A percentile compares a stretch with the other conserved stretches of the same genome.
Conservation (phyloP, 495 filamentous ascomycete genomes). For the Chlorociboria aeruginascens region DNA sequence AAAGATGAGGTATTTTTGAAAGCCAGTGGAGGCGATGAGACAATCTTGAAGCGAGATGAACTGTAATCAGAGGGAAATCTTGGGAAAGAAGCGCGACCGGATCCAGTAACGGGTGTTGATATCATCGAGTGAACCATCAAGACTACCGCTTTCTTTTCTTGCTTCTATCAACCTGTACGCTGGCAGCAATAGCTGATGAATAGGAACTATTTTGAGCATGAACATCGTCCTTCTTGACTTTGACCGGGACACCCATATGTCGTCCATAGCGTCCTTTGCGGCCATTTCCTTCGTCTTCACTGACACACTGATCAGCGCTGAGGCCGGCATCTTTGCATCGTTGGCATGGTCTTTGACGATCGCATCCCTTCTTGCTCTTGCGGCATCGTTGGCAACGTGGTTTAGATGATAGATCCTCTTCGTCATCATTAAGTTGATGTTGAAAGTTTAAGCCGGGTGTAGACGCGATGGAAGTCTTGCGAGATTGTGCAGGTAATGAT, state of each 20-base stretch:
- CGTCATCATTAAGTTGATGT: slow-evolving; percentile 63
- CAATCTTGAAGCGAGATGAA: too few relatives aligned
- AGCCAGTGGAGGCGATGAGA: too few relatives aligned
- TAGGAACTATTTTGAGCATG: slow-evolving; percentile 24
- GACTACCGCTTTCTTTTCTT: slow-evolving; percentile 61
- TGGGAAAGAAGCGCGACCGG: too few relatives aligned
- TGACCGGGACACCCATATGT: slow-evolving; percentile 90
- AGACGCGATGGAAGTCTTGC: slow-evolving; percentile 68
- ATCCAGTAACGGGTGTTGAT: slow-evolving; percentile 1
- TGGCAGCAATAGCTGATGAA: slow-evolving; percentile 22
- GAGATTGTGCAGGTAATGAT: slow-evolving; percentile 51
- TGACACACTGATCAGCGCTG: slow-evolving; percentile 81
- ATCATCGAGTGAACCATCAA: not conserved
- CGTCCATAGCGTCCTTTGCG: slow-evolving; percentile 93
- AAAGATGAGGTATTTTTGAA: too few relatives aligned
- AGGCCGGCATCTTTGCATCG: slow-evolving; percentile 94
- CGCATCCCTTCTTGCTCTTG: slow-evolving; percentile 98
- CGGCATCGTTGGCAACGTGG: slow-evolving; percentile 96
- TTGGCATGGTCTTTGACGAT: slow-evolving; percentile 87
- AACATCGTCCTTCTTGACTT: slow-evolving; percentile 56
- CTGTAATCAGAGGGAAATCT: too few relatives aligned
- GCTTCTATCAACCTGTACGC: slow-evolving; percentile 42
- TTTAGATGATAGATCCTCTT: slow-evolving; percentile 84
- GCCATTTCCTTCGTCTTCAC: slow-evolving; percentile 93
- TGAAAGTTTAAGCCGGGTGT: slow-evolving; percentile 45